Conservation (phyloP, 148 eudicot genomes). For the Polygonum aviculare region DNA sequence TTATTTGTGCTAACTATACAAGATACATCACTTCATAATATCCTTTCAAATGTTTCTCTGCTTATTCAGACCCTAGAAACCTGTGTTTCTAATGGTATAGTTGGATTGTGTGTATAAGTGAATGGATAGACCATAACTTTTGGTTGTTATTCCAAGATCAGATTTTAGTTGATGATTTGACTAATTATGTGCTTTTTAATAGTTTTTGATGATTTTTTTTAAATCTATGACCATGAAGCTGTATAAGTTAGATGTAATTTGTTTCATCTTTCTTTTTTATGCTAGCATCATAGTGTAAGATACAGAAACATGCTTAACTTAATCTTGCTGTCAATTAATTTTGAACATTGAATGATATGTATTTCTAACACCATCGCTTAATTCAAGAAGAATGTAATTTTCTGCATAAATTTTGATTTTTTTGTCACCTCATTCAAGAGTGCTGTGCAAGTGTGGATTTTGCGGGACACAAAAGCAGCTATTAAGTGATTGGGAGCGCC, state of each 20-base stretch:
- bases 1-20: not conserved
- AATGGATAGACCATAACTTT: not conserved
- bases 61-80: not conserved
- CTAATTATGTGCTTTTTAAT: not conserved
- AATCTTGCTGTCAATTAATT: not conserved
- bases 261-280: not conserved
- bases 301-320: not conserved
- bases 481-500: constrained; percentile 81
- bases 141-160: not conserved
- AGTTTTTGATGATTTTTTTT: not conserved
- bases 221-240: not conserved
- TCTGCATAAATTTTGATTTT: not conserved
- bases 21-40: not conserved
- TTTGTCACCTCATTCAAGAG: constrained; percentile 25
- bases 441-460: constrained; percentile 65
- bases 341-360: not conserved
- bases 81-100: not conserved
- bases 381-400: not conserved
- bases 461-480: constrained; percentile 61
- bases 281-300: not conserved
- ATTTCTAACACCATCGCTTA: not conserved
- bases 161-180: not conserved
- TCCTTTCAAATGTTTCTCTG: not conserved
- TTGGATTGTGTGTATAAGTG: not conserved
- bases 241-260: not conserved